These are phyloP conservation scores for Phalaenopsis aphrodite DNA, from an alignment of 106 monocot species.

Conservation along the genomic window DNA sequence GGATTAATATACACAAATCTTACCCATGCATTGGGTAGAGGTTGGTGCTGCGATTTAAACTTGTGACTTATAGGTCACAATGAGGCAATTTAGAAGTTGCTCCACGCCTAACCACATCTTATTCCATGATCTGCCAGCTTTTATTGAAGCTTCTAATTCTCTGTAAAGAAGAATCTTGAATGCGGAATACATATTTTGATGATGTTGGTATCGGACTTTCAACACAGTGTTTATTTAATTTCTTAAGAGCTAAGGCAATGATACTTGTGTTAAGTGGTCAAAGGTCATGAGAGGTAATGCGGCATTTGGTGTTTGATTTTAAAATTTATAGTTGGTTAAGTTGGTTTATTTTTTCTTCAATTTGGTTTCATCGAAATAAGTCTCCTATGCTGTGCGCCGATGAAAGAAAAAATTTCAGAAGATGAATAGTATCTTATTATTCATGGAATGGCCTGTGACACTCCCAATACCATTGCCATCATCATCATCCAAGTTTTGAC, in stretches of 20 bases:
- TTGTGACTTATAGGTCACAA: neutral
- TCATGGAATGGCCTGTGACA: neutral
- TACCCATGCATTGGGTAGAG: neutral
- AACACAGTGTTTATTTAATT: neutral
- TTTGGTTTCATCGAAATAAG: too few relatives aligned
- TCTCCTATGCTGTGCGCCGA: too few relatives aligned
- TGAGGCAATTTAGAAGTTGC: neutral
- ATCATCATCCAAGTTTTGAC: neutral
- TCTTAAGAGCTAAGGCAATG: neutral
- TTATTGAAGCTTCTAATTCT: neutral
- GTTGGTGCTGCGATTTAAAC: neutral
- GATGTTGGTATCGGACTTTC: neutral
- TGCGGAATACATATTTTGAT: neutral
- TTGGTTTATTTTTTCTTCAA: too few relatives aligned
- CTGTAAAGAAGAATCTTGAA: neutral
- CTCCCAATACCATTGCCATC: neutral
- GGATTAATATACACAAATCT: neutral
- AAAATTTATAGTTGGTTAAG: too few relatives aligned
- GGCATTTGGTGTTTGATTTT: too few relatives aligned
- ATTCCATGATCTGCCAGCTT: neutral
- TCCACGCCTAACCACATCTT: neutral
- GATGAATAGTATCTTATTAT: neutral
- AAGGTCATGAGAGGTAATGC: neutral
- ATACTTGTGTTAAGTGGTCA: neutral
- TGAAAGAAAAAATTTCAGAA: neutral